These are phyloP conservation scores for Saccharomyces paradoxus DNA, from an alignment of 805 yeast species.

Conservation along the genomic window DNA sequence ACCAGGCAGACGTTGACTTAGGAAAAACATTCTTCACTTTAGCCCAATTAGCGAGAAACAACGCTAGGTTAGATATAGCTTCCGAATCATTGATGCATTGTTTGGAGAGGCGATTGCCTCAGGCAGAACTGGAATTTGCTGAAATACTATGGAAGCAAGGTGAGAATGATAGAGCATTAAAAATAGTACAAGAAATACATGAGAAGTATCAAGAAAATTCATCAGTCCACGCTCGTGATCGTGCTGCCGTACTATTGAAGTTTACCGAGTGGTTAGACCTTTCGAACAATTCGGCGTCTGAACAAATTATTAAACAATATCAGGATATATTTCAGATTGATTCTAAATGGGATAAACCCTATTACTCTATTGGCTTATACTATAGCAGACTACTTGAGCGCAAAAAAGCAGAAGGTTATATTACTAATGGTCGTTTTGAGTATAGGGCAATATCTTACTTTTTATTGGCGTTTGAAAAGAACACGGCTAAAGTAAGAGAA, in stretches of 20 bases:
- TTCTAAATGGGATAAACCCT: conserved; percentile 65
- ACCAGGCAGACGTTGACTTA: conserved; percentile 25
- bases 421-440: conserved; percentile 25
- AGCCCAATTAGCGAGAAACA: conserved; percentile 58
- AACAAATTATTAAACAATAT: conserved; percentile 64
- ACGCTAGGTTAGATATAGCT: conserved; percentile 63
- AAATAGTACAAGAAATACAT: conserved; percentile 39
- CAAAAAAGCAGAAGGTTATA: conserved; percentile 36
- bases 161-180: conserved; percentile 76
- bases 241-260: conserved; percentile 49
- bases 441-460: conserved; percentile 26
- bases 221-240: conserved; percentile 19
- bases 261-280: conserved; percentile 84
- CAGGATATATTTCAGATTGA: conserved; percentile 47
- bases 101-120: conserved; percentile 24
- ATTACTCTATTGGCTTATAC: conserved; percentile 71
- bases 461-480: conserved; percentile 28
- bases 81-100: conserved; percentile 56
- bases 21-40: conserved; percentile 50
- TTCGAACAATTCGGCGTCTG: conserved; percentile 75
- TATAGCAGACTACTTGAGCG: conserved; percentile 71
- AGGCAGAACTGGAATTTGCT: conserved; percentile 67
- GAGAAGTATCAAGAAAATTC: conserved; percentile 12
- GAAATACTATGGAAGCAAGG: conserved; percentile 84
- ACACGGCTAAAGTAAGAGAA: conserved; percentile 62